These are phyloP conservation scores for Lactifluus rugatus DNA, from an alignment of 768 basidiomycete species.

Conservation along the genomic window DNA sequence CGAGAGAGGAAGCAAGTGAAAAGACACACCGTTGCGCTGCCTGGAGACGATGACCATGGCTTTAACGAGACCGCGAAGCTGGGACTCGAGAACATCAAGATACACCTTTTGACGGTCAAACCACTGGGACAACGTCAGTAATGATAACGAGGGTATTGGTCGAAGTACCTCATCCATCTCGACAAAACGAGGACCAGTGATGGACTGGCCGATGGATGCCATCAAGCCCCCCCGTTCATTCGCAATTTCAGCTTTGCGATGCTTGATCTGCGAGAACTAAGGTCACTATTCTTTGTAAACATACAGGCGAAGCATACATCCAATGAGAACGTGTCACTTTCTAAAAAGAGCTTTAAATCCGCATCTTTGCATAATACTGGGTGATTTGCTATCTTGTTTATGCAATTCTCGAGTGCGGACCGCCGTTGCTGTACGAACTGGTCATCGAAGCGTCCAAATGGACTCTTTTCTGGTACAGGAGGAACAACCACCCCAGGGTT, in stretches of 20 bases:
- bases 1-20: neutral
- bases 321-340: conserved; percentile 82
- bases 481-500: conserved; percentile 98
- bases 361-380: conserved; percentile 81
- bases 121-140: conserved; percentile 47
- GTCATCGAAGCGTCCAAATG: conserved; percentile 88
- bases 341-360: conserved; percentile 84
- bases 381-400: conserved; percentile 89
- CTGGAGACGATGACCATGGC: conserved; percentile 81
- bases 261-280: conserved; percentile 59
- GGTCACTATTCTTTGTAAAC: neutral
- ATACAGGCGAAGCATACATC: conserved; percentile 52
- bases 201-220: conserved; percentile 69
- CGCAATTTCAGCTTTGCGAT: conserved; percentile 66
- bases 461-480: conserved; percentile 90
- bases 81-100: conserved; percentile 83
- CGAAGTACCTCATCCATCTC: conserved; percentile 73
- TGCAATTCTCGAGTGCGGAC: conserved; percentile 75
- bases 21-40: conserved; percentile 55
- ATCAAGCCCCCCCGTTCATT: conserved; percentile 77
- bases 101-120: conserved; percentile 81
- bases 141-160: neutral
- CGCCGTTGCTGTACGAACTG: conserved; percentile 85
- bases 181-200: conserved; percentile 72
- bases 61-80: conserved; percentile 78